phyloP scores from a whole-genome alignment of 352 stramenopile species.

The Globisporangium rhizosaccharum region DNA sequence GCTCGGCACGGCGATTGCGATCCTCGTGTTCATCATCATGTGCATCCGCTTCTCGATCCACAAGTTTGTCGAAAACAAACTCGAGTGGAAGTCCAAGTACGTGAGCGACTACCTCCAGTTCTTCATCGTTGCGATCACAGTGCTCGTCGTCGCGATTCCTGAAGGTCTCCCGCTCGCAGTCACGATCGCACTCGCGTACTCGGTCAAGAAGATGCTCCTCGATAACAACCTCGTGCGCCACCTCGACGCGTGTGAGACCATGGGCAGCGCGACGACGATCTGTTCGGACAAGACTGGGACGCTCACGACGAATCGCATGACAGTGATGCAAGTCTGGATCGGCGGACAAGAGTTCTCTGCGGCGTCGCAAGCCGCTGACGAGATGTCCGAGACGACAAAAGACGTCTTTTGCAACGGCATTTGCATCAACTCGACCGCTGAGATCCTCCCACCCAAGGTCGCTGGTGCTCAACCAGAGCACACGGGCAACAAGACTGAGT shows the following conservation, averaged over 20 bases:
- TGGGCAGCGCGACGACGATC: conserved; percentile 94
- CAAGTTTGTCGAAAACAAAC: conserved; percentile 41
- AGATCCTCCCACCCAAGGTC: conserved; percentile 55
- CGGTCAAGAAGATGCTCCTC: conserved; percentile 89
- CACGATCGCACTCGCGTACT: conserved; percentile 96
- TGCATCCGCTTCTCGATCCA: conserved; percentile 62
- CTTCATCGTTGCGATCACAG: conserved; percentile 85
- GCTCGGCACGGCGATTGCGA: conserved; percentile 57
- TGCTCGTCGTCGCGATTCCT: conserved; percentile 96
- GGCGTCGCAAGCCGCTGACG: conserved; percentile 35
- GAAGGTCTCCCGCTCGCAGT: conserved; percentile 96
- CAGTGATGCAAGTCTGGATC: conserved; percentile 89
- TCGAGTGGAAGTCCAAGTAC: conserved; percentile 45
- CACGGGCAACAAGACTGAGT: conserved; percentile 83
- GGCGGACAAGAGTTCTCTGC: conserved; percentile 52
- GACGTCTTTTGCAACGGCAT: conserved; percentile 70
- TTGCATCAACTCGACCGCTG: conserved; percentile 67
- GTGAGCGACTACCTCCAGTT: conserved; percentile 69
- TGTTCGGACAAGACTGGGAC: conserved; percentile 98
- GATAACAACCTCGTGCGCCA: conserved; percentile 90
- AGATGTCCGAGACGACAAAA: conserved; percentile 58
- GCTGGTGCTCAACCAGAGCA: conserved; percentile 54
- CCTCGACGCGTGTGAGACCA: conserved; percentile 88
- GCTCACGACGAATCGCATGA: conserved; percentile 97
- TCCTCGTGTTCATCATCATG: conserved; percentile 81